Conservation (phyloP, 768 basidiomycete genomes). For the Leccinum ochraceum region DNA sequence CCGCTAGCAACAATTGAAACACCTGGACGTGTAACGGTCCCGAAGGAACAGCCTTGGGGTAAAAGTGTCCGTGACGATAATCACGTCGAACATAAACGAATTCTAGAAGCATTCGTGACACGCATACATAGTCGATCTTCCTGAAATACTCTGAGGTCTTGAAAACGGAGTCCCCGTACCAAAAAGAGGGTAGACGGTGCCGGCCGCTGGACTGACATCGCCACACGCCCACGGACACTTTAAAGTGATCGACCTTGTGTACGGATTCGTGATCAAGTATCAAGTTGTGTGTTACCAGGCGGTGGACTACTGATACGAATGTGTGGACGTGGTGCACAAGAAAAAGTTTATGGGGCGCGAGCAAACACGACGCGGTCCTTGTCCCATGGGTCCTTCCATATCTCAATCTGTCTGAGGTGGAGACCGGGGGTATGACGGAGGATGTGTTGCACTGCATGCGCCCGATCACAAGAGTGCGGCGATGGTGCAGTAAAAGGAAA, state of each 20-base stretch:
- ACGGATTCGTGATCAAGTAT: constrained; percentile 2
- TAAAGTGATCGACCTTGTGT: constrained; percentile 6
- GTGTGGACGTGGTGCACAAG: background rate
- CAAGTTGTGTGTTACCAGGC: constrained; percentile 19
- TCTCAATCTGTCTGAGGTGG: constrained; percentile 42
- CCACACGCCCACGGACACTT: constrained; percentile 3
- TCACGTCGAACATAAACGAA: constrained; percentile 13
- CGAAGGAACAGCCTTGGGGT: background rate
- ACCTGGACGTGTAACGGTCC: background rate
- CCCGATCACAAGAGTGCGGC: constrained; percentile 67
- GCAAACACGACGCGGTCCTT: constrained; percentile 71
- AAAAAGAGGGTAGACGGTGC: constrained; percentile 8
- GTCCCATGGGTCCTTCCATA: constrained; percentile 84
- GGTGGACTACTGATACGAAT: constrained; percentile 5
- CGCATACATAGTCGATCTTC: constrained; percentile 1
- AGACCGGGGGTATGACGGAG: constrained; percentile 51
- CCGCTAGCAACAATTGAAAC: constrained; percentile 27
- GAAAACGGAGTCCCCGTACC: constrained; percentile 10
- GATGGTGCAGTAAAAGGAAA: constrained; percentile 76
- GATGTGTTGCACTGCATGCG: constrained; percentile 57
- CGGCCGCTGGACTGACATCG: constrained; percentile 12
- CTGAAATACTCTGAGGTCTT: background rate
- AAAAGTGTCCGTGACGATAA: constrained; percentile 9
- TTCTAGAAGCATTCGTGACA: background rate
- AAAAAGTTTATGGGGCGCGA: constrained; percentile 34